Base-by-base conservation (phyloP, 768 basidiomycete species). In the Lentinula raphanica region DNA sequence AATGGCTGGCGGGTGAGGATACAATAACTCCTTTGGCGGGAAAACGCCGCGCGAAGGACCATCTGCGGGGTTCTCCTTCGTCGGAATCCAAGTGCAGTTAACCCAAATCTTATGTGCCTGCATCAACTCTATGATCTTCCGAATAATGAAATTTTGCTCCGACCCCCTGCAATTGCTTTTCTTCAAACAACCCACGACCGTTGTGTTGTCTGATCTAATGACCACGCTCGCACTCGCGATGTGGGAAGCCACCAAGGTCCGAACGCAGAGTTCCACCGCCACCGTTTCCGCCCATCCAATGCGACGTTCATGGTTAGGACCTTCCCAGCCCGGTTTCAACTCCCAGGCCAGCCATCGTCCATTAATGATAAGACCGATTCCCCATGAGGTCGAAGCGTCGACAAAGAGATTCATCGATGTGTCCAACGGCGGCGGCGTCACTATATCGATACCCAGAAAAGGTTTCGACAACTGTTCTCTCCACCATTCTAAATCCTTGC, bases 211-310 rank as follows among this genome's bases (percentile, higher is more conserved):
- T 0, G 75, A 79, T 5, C 68, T 67, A 0, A 82, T 50, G 0
- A 59, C 48, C 3, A 78, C 45, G 17, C 67, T 68, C 3, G 59
- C 63, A 6, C 68, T 60, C 0, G 36, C 54, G 35, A 67, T 62
- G 1, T 67, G 66, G 0, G 65, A 49, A 0, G 70, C 60, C 3
- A 75, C 62, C 5, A 74, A 36, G 1, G 71, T 66, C 1, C 66
- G 68, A 1, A 79, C 31, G 0, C 73, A 77, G 1, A 80, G 64
- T 53, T 79, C 77, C 2, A 79, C 67, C 0, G 75, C 78, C 0
- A 75, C 69, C 66, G 78, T 72, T 62, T 79, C 79, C 0, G 72
- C 74, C 78, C 79, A 80, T 3, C 72, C 71, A 19, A 77, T 79
- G n/a, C 32, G 5, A 4, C 49, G 27, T 3, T 31, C 29, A 17